phyloP scores from a whole-genome alignment of 192 early-diverging fungal genomes.

The Mortierella claussenii region DNA sequence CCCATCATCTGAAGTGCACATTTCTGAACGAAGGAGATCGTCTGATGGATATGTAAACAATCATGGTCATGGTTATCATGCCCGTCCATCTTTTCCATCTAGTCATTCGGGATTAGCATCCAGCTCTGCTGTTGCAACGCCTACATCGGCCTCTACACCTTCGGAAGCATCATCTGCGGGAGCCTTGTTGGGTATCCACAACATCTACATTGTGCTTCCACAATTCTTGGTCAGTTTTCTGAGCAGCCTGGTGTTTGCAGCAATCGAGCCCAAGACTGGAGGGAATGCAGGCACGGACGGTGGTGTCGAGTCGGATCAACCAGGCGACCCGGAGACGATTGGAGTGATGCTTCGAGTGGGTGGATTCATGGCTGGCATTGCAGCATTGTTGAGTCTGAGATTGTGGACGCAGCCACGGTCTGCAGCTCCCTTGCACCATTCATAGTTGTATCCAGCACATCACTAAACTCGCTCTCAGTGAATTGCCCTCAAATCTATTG shows the following conservation, averaged over 20 bases:
- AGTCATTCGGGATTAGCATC: conserved; percentile 1
- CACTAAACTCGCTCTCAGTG: too few species aligned
- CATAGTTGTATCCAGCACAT: too few species aligned
- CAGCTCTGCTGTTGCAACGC: not conserved
- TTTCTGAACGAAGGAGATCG: too few species aligned
- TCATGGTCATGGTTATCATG: too few species aligned
- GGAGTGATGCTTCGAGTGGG: conserved; percentile 67
- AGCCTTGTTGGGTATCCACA: conserved; percentile 91
- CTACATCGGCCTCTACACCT: not conserved
- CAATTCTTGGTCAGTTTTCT: conserved; percentile 90
- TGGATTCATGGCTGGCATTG: conserved; percentile 65
- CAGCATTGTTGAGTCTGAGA: conserved; percentile 51
- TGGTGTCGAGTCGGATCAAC: not conserved
- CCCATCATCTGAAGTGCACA: not conserved
- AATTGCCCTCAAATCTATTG: too few species aligned
- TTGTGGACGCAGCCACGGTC: conserved; percentile 49
- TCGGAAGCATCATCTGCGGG: conserved; percentile 65
- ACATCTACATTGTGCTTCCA: conserved; percentile 93
- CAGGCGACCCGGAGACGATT: conserved; percentile 56
- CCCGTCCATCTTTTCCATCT: conserved; percentile 7
- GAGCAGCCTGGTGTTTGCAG: conserved; percentile 83
- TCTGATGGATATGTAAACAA: too few species aligned
- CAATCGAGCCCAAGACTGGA: conserved; percentile 62
- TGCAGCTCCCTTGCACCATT: not conserved
- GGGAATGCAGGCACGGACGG: not conserved